Percentiles rank a stretch among this genome's conserved stretches.
Conservation (phyloP, 495 filamentous ascomycete genomes). For the Aspergillus cavernicola region DNA sequence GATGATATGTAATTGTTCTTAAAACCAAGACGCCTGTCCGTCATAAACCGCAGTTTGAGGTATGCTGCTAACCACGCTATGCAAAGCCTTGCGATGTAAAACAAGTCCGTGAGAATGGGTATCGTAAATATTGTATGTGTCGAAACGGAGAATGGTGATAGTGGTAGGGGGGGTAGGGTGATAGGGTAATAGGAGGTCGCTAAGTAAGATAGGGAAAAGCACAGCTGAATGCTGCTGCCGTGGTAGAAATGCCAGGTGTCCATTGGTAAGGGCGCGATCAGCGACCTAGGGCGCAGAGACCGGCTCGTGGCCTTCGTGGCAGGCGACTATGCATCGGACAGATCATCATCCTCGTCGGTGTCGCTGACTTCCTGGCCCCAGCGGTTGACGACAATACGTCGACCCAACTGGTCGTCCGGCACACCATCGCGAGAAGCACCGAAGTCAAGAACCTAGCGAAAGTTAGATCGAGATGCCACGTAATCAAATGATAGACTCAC, state of each 20-base stretch:
- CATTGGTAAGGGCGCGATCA: background rate
- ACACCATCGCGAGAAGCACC: constrained; percentile 82
- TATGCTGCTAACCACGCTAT: constrained; percentile 45
- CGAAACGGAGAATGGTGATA: constrained; percentile 6
- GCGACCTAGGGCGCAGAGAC: background rate
- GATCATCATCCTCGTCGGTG: constrained; percentile 41
- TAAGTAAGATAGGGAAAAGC: background rate
- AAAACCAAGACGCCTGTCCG: constrained; percentile 33
- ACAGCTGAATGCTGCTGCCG: background rate
- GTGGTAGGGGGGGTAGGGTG: background rate
- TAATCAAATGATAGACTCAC: constrained; percentile 48
- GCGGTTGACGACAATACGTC: constrained; percentile 72
- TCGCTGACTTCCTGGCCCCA: constrained; percentile 45
- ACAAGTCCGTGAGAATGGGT: constrained; percentile 20
- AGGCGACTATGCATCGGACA: constrained; percentile 30
- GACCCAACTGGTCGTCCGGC: constrained; percentile 69
- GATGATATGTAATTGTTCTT: constrained; percentile 13
- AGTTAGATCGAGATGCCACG: background rate
- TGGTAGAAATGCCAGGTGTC: background rate
- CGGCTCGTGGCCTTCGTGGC: background rate
- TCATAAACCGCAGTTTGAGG: constrained; percentile 38
- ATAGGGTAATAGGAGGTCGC: constrained; percentile 1
- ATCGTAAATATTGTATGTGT: constrained; percentile 23
- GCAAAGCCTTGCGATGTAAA: constrained; percentile 35
- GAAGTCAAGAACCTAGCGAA: constrained; percentile 56